Evolutionary conservation across 1,284 basidiomycete species (phyloP), one percentile per base, ranked within the genome.

Genomic region (Cutaneotrichosporon daszewskae): DNA sequence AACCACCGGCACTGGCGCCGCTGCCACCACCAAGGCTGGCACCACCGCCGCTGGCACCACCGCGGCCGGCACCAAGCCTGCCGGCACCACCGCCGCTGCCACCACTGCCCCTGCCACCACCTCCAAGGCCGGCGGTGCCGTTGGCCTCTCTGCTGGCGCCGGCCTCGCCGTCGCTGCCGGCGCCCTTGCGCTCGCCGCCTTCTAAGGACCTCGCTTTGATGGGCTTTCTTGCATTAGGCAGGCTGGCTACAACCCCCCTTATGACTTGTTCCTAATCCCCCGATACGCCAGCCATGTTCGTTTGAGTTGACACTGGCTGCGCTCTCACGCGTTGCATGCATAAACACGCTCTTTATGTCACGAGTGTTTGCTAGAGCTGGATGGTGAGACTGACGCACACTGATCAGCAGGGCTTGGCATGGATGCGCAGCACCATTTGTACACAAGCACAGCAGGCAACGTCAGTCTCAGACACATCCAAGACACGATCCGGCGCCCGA

Each of bases 81-180:
- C 59, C 26, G 53, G 59, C 37, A 45, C 49, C 32, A 27, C 59
- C 24, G 42, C 53, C 6, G 36, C 54, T 7, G 33, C 54, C 26
- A 43, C 56, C 14, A 23, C 59, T 28, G 53, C 60, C 37, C 43
- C 51, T 28, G 27, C 58, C 23, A 40, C 51, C 5, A 33, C 55
- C 9, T 34, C 52, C 27, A 19, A 51, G 29, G 47, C 57, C 10
- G 40, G n/a, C n/a, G n/a, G 43, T 32, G 41, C 51, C 24, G 39
- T 35, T 27, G 34, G 39, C 32, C 17, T 46, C 32, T 34, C 33
- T 26, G 40, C 32, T 35, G 33, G 18, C 18, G 34, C n/a, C 23
- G 40, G 31, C 13, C 26, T 25, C 16, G 37, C 33, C 27, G 36
- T 19, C 12, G 40, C 37, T 22, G 38, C 42, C 20, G 40, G 29